Base-by-base conservation (phyloP, 2,329 filamentous ascomycete species). In the Ophiognomonia clavigignenti-juglandacearum region DNA sequence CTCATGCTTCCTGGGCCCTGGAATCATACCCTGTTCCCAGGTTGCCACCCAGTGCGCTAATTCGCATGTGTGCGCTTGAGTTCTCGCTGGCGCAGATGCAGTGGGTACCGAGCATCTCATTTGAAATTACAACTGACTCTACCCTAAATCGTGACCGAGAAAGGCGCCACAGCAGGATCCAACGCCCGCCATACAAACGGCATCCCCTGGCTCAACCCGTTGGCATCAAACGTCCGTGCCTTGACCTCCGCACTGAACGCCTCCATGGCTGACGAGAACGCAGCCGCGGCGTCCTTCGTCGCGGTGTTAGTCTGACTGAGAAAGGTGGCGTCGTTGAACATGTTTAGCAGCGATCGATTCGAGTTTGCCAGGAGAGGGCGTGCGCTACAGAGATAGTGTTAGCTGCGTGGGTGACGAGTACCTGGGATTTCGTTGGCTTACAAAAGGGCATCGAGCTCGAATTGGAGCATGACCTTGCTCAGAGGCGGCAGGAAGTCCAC, bases 151-250 rank as follows among this genome's bases (percentile, higher is more conserved):
- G 38, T 47, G 14, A 50, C 20, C 9, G 38, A 51, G 19, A 45
- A 54, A 1, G 53, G 53, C 13, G 48, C 51, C 14, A 48, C 44
- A 3, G 39, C 46, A 1, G 53, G 53, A 42, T 54, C 48, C 38
- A 54, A 32, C 7, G 45, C 51, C 34, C 43, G 48, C 53, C 61
- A 75, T 1, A 73, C 35, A 50, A 72, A 73, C 5, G 71, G 72
- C 70, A 72, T 72, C 3, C 69, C 70, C 49, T 66, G 61, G 51
- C 62, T 64, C 37, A 74, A 59, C 0, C 71, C 72, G 4, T 68
- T 40, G 4, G 44, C 48, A 50, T 69, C 69, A 57, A 75, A 74
- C 0, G 18, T 50, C 22, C 68, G 61, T 6, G 45, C 57, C n/a
- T 57, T 56, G 9, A 74, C 56, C 31, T 59, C 53, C 3, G 54